Percentiles rank a stretch among this genome's conserved stretches.
Evolutionary conservation across 768 basidiomycete genomes (phyloP).

Genomic region (Mycena alexandri): DNA sequence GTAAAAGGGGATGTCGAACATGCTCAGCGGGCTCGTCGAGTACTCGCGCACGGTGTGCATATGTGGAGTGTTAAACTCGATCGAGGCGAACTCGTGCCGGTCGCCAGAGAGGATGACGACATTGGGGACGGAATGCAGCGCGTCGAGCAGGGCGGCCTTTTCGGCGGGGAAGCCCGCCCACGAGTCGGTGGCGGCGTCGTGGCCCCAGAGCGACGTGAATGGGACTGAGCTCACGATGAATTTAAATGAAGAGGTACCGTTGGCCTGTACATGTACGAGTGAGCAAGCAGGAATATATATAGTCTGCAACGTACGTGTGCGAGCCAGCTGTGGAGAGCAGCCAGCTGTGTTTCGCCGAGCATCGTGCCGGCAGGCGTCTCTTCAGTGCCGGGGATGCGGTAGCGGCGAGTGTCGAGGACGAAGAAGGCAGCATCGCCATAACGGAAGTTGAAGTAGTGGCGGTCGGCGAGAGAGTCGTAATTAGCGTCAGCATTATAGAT

Average conservation of each 20-base stretch:
- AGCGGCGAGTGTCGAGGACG: constrained; percentile 79
- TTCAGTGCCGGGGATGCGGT: constrained; percentile 60
- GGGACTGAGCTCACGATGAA: constrained; percentile 83
- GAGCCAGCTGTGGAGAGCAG: constrained; percentile 74
- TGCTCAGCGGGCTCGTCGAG: constrained; percentile 77
- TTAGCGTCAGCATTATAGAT: constrained; percentile 76
- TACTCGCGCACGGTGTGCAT: constrained; percentile 68
- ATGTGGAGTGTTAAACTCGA: constrained; percentile 64
- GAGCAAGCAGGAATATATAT: background rate
- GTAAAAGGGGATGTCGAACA: constrained; percentile 75
- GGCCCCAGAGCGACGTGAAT: constrained; percentile 78
- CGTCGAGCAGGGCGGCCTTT: constrained; percentile 67
- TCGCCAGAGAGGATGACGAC: constrained; percentile 80
- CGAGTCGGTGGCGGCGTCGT: constrained; percentile 72
- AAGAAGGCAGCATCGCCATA: constrained; percentile 82
- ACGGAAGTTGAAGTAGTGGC: constrained; percentile 71
- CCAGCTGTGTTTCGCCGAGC: constrained; percentile 76
- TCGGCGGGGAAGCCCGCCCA: constrained; percentile 77
- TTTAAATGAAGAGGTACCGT: constrained; percentile 80
- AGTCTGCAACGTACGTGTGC: constrained; percentile 53
- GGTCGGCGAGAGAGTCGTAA: constrained; percentile 63
- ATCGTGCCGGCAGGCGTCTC: constrained; percentile 65
- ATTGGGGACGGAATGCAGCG: constrained; percentile 77
- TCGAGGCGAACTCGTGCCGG: constrained; percentile 83
- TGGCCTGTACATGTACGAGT: constrained; percentile 57